Evolutionary conservation across 2,329 filamentous ascomycete species (phyloP).

Genomic region (Sphaceloma murrayae): DNA sequence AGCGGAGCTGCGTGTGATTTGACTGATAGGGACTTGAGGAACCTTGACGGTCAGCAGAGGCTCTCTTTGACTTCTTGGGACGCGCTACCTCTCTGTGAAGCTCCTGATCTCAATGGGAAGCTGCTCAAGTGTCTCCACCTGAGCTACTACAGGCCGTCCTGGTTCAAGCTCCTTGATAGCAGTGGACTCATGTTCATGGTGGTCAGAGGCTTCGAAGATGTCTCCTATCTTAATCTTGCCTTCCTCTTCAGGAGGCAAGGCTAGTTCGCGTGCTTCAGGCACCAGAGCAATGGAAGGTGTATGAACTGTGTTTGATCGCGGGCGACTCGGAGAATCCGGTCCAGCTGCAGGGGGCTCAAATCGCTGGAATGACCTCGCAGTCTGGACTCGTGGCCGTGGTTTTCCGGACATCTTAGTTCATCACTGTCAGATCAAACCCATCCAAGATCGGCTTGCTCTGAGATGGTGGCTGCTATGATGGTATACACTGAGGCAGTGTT

Average conservation of each 20-base stretch:
- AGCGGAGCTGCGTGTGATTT: conserved; percentile 80
- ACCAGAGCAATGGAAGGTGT: conserved; percentile 35
- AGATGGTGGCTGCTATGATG: too few relatives aligned
- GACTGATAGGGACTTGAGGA: conserved; percentile 79
- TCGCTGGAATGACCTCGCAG: conserved; percentile 42
- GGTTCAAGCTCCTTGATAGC: conserved; percentile 2
- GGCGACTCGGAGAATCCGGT: conserved; percentile 27
- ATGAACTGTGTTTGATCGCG: conserved; percentile 40
- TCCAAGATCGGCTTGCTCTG: too few relatives aligned
- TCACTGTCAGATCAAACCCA: too few relatives aligned
- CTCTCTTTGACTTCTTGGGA: neutral
- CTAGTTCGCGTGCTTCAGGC: conserved; percentile 34
- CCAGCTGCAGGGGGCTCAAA: conserved; percentile 34
- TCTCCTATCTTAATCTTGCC: conserved; percentile 29
- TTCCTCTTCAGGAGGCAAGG: conserved; percentile 27
- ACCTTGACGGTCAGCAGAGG: conserved; percentile 43
- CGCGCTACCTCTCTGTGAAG: conserved; percentile 67
- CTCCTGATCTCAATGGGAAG: conserved; percentile 90
- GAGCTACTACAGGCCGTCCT: conserved; percentile 23
- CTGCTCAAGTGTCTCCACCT: conserved; percentile 64
- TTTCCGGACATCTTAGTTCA: too few relatives aligned
- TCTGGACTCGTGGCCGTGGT: conserved; percentile 26
- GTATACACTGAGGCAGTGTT: too few relatives aligned
- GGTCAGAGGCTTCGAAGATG: conserved; percentile 31
- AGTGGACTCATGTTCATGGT: conserved; percentile 19